phyloP scores from a whole-genome alignment of 441 rosid species.

The Pelargonium cotyledonis region DNA sequence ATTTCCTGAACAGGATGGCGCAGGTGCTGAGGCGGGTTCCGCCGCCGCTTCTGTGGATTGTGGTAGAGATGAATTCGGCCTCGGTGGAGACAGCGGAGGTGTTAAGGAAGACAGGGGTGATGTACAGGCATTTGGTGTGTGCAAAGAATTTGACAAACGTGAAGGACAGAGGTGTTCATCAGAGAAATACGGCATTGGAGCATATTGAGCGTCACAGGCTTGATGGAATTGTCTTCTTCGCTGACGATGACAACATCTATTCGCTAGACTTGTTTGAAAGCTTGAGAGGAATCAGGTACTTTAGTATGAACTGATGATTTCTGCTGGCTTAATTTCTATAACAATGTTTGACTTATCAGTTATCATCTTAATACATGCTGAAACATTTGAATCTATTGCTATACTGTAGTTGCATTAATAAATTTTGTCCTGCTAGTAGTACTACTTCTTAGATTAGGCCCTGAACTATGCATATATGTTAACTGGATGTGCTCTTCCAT shows the following conservation, averaged over 20 bases:
- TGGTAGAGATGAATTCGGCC: conserved; percentile 64
- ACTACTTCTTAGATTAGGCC: no score
- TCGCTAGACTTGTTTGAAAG: conserved; percentile 66
- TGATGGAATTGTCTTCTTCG: conserved; percentile 86
- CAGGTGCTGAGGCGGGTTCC: conserved; percentile 71
- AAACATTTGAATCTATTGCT: background rate
- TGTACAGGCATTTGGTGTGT: conserved; percentile 81
- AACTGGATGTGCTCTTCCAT: no score
- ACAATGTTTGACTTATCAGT: background rate
- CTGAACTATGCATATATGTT: no score
- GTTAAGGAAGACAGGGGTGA: conserved; percentile 73
- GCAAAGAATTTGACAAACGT: conserved; percentile 43
- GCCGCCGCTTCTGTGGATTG: conserved; percentile 90
- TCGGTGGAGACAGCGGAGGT: conserved; percentile 81
- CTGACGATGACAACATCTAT: conserved; percentile 85
- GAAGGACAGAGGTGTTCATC: conserved; percentile 83
- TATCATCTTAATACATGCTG: background rate
- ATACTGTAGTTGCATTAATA: background rate
- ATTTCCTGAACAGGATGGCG: conserved; percentile 62
- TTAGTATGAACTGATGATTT: background rate
- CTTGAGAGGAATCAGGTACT: conserved; percentile 64
- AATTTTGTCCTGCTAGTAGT: background rate
- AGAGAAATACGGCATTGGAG: conserved; percentile 77
- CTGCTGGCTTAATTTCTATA: background rate
- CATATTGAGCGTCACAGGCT: conserved; percentile 75